Base-by-base conservation (phyloP, 306 rosid genomes). In the Oxytropis ochrocephala region DNA sequence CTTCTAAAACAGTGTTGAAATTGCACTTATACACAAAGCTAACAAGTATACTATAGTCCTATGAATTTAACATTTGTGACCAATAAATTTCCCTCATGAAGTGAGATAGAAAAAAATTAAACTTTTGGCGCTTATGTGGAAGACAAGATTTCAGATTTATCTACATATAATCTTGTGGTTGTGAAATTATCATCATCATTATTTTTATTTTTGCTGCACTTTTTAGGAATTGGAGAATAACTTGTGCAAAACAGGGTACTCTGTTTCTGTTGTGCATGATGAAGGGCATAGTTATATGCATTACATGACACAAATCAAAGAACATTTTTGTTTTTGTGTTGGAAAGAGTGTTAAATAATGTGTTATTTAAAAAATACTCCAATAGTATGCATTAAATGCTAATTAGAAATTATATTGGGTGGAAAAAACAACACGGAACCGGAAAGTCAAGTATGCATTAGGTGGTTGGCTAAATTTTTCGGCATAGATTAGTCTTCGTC, bases 21-120 rank as follows among this genome's bases (percentile, higher is more conserved):
- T 60, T 76, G n/a, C 62, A 32, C 80, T 60, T 77, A 18, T 17
- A 83, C 55, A 76, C 30, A 30, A 79, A 72, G 71, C 5, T 6
- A 33, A 33, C 1, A 33, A 5, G 38, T 33, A 33, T 33, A 7
- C 4, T 33, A 33, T 33, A 8, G 38, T 33, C 4, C 38, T 8
- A 33, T 33, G 38, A 33, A 7, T 33, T 24, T 24, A 24, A 24
- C 29, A 24, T 24, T 5, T 11, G 47, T 11, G n/a, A 9, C 46
- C 13, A 13, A 42, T 3, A 42, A 42, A 42, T 42, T 4, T 11
- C 47, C 11, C 14, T 42, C 14, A 42, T 3, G 11, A 8, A 8
- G 12, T 8, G 44, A 39, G 5, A 39, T 2, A 0, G 44, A n/a
- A n/a, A n/a, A n/a, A n/a, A 39, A 39, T 6, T 1, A 39, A 39